Evolutionary conservation across 2,329 filamentous ascomycete genomes (phyloP), one percentile per base, ranked within the genome.

Genomic region (Neofusicoccum kwambonambiense): DNA sequence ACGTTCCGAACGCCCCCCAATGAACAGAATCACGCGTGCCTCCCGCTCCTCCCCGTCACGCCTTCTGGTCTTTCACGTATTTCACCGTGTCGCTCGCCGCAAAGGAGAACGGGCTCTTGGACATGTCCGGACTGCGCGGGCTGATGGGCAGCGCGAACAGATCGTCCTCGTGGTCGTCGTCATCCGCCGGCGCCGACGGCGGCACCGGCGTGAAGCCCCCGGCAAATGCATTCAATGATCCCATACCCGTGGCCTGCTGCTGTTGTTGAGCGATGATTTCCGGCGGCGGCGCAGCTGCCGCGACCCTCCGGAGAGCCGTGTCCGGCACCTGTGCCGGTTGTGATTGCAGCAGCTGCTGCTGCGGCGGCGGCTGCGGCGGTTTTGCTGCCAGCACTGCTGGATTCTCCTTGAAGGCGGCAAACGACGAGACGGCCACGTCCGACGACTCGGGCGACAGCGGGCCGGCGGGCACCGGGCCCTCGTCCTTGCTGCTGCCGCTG

Each of bases 81-180:
- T 73, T 76, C 0, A 71, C 69, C 19, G 74, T 76, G 19, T 78
- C 76, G 50, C 69, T 73, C 9, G 69, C 71, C 5, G 70, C 74
- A 74, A 89, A 86, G 3, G 84, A 86, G 73, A 97, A 97, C 0
- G 92, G 93, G 73, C 91, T 93, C 70, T 88, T 91, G 62, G 88
- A 87, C 82, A 95, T 92, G 70, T 96, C 92, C 0, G 93, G 93
- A 71, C 91, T 93, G 58, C 93, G 84, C 1, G 93, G 93, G 72
- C 91, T 94, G 79, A 97, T 87, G 1, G 92, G 92, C 61, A 96
- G 84, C 0, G 92, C 93, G 73, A 97, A 97, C 2, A 97, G 82
- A 45, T 91, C 93, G 65, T 96, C 92, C 69, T 92, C 90, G 0
- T 84, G 85, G 45, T 89, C 86, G 5, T 82, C 78, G 4, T 82